A percentile compares a stretch with the other conserved stretches of the same genome.
Conservation (phyloP, 2,329 filamentous ascomycete genomes). For the Trichoderma sp. region DNA sequence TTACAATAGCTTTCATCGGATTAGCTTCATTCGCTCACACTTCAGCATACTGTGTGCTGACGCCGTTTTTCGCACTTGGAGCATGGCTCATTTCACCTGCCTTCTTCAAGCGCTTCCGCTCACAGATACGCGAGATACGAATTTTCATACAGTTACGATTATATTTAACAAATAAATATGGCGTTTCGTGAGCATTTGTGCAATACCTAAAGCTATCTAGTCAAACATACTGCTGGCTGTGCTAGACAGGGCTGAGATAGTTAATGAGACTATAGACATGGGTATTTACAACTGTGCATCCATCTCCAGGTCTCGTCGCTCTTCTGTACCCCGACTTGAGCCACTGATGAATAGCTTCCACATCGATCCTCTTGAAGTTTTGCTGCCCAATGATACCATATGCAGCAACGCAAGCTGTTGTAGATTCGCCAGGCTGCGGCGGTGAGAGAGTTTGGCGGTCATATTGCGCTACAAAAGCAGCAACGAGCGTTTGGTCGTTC, state of each 20-base stretch:
- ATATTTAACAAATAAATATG: background rate
- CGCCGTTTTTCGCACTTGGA: too few relatives aligned
- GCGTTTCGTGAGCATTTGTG: background rate
- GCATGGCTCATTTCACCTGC: too few relatives aligned
- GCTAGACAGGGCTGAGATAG: background rate
- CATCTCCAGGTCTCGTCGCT: background rate
- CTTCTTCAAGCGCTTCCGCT: too few relatives aligned
- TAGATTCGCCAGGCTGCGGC: background rate
- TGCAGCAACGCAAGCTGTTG: background rate
- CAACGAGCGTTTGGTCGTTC: background rate
- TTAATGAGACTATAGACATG: background rate
- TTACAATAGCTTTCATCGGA: too few relatives aligned
- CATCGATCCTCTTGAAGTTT: background rate
- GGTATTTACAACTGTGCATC: conserved; percentile 3
- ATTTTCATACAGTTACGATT: background rate
- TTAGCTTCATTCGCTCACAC: too few relatives aligned
- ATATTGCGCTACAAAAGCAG: background rate
- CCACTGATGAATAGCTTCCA: conserved; percentile 1
- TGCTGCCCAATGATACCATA: background rate
- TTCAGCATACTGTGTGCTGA: too few relatives aligned
- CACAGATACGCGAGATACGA: too few relatives aligned
- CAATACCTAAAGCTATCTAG: background rate
- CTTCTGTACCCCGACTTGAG: conserved; percentile 1
- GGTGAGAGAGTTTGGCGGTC: background rate
- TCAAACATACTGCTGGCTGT: background rate